Conservation (phyloP, 441 rosid species). For the Arabidopsis lyrata region DNA sequence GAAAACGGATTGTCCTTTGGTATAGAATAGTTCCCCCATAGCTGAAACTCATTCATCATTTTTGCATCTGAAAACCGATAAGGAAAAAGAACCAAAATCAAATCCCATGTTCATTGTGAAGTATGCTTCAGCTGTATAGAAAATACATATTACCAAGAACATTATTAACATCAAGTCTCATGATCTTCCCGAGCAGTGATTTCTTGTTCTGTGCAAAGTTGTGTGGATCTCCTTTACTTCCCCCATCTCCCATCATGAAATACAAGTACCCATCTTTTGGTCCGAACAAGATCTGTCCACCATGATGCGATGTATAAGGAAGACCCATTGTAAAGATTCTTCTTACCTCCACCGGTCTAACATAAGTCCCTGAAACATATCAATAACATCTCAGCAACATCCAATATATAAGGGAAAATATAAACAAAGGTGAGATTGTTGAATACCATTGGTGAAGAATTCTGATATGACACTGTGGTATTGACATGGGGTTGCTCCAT, state of each 20-base stretch:
- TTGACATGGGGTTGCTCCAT: constrained; percentile 55
- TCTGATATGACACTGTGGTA: constrained; percentile 61
- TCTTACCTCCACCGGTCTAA: constrained; percentile 64
- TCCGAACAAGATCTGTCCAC: constrained; percentile 70
- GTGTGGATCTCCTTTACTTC: constrained; percentile 52
- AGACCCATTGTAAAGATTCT: constrained; percentile 72
- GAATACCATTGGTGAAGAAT: constrained; percentile 48
- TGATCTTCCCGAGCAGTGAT: constrained; percentile 65
- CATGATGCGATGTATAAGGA: constrained; percentile 53
- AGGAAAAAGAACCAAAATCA: constrained; percentile 23
- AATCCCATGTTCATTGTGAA: neutral
- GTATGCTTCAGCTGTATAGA: neutral
- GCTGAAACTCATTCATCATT: constrained; percentile 31
- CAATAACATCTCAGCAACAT: constrained; percentile 28
- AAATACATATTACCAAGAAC: constrained; percentile 49
- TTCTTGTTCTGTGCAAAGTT: constrained; percentile 68
- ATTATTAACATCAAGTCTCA: constrained; percentile 64
- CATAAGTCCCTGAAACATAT: constrained; percentile 68
- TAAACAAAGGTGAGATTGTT: constrained; percentile 55
- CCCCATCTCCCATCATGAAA: constrained; percentile 71
- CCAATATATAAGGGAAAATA: constrained; percentile 20
- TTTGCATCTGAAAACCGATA: constrained; percentile 9
- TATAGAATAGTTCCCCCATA: constrained; percentile 54
- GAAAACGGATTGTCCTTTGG: constrained; percentile 53
- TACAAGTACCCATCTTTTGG: constrained; percentile 67